phyloP scores from a whole-genome alignment of 2,329 filamentous ascomycete species.

The Trichophyton schoenleinii region DNA sequence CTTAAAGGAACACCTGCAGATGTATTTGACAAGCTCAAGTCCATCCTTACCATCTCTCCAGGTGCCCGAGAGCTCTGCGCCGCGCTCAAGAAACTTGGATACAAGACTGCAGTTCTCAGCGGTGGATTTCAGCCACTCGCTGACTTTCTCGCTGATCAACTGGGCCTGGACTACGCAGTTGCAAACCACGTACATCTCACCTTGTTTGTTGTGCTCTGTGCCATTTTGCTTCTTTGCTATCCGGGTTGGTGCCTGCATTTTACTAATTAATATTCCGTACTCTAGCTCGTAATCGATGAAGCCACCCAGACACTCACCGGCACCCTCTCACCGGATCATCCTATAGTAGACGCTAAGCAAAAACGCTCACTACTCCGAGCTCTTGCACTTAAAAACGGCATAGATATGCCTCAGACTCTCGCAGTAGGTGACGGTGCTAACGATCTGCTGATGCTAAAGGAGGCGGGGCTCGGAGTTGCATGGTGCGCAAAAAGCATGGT shows the following conservation, averaged over 20 bases:
- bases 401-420: constrained; percentile 43
- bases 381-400: constrained; percentile 43
- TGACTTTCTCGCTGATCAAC: constrained; percentile 64
- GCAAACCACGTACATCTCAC: constrained; percentile 59
- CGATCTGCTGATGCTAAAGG: constrained; percentile 52
- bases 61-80: constrained; percentile 64
- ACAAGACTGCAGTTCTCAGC: constrained; percentile 79
- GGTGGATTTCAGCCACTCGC: constrained; percentile 88
- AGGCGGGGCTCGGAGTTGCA: constrained; percentile 49
- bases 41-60: constrained; percentile 64
- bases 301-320: constrained; percentile 42
- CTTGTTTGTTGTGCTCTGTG: not conserved
- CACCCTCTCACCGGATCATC: constrained; percentile 39
- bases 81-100: constrained; percentile 63
- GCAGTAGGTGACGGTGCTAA: constrained; percentile 54
- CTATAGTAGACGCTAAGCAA: constrained; percentile 48
- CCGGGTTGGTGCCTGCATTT: not conserved
- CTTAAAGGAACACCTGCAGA: constrained; percentile 66
- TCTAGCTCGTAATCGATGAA: constrained; percentile 38
- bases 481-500: constrained; percentile 54
- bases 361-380: constrained; percentile 44
- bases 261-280: not conserved
- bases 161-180: constrained; percentile 77
- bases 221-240: not conserved
- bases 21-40: constrained; percentile 66